These are phyloP conservation scores for Penicillium polonicum DNA, from an alignment of 2,329 filamentous ascomycete species.

Conservation along the genomic window DNA sequence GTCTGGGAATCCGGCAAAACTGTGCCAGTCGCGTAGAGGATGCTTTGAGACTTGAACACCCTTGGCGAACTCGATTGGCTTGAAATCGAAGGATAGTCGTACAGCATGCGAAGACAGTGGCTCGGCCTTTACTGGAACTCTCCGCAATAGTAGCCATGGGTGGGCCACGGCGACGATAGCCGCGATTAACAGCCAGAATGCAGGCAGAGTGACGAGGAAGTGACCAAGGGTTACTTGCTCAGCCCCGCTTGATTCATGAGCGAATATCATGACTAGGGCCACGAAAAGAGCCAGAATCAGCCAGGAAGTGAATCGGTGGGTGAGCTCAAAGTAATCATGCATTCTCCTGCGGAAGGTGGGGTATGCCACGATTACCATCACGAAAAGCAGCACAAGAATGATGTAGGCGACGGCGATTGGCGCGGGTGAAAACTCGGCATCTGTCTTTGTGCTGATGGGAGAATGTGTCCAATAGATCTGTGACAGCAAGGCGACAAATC, in stretches of 20 bases:
- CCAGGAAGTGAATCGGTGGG: constrained; percentile 73
- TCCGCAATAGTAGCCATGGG: constrained; percentile 70
- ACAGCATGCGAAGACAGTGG: constrained; percentile 70
- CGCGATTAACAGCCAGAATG: constrained; percentile 66
- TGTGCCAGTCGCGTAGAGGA: constrained; percentile 71
- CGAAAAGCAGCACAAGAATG: constrained; percentile 56
- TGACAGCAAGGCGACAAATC: constrained; percentile 34
- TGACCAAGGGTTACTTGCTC: constrained; percentile 36
- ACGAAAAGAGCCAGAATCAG: constrained; percentile 63
- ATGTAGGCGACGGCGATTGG: constrained; percentile 57
- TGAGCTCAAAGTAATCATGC: constrained; percentile 69
- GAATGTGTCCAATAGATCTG: constrained; percentile 27
- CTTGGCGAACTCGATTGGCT: constrained; percentile 56
- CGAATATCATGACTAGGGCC: constrained; percentile 58
- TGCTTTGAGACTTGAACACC: constrained; percentile 60
- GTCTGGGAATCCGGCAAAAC: constrained; percentile 70
- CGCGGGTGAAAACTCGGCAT: constrained; percentile 27
- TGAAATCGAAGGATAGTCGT: constrained; percentile 67
- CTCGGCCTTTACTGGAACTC: constrained; percentile 63
- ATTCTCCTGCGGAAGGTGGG: constrained; percentile 60
- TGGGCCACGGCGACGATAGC: constrained; percentile 65
- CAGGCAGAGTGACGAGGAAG: constrained; percentile 48
- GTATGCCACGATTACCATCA: constrained; percentile 63
- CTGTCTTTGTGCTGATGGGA: constrained; percentile 15
- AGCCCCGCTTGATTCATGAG: constrained; percentile 42